Base-by-base conservation (phyloP, 306 rosid genomes). In the Dryas alaskensis region DNA sequence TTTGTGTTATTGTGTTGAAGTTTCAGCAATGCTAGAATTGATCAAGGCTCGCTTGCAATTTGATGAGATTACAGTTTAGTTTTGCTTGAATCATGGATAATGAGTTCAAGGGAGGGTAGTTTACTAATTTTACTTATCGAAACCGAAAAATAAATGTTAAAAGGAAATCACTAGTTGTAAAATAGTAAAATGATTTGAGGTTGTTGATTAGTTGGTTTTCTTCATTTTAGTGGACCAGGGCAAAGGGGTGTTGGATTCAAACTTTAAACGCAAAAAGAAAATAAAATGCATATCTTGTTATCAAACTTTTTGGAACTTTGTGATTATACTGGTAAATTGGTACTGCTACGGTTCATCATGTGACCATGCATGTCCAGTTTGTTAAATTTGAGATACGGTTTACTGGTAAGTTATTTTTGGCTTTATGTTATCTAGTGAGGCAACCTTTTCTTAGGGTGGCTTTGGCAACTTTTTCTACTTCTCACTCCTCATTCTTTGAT, bases 351-450 rank as follows among this genome's bases (percentile, higher is more conserved):
- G 37, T 31, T 31, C 37, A 31, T 31, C 37, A 31, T 31, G 37
- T 31, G 37, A 31, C 37, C 37, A 31, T 31, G 37, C 37, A 31
- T 52, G n/a, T 1, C 45, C 10, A 45, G 11, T 46, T 72, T 51
- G 25, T 27, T 52, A 37, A 58, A 59, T 70, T 80, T 39, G 37
- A 59, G 64, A 55, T 45, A 42, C 49, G 7, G 67, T 50, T 14
- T 58, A 62, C 22, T 8, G 62, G 37, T 72, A 10, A 57, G 19
- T 31, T 31, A 31, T 31, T 31, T 31, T 31, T 31, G 37, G 37
- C 37, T 31, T 31, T 31, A 31, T 2, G 37, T 31, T 31, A 31
- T 65, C 16, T 8, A 48, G 52, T 48, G 52, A 48, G 52, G 37
- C 37, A 31, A 55, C 3, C 3, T 27, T 55, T n/a, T 17, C 10